Base-by-base conservation (phyloP, 495 filamentous ascomycete genomes). In the Penicillium taxi region DNA sequence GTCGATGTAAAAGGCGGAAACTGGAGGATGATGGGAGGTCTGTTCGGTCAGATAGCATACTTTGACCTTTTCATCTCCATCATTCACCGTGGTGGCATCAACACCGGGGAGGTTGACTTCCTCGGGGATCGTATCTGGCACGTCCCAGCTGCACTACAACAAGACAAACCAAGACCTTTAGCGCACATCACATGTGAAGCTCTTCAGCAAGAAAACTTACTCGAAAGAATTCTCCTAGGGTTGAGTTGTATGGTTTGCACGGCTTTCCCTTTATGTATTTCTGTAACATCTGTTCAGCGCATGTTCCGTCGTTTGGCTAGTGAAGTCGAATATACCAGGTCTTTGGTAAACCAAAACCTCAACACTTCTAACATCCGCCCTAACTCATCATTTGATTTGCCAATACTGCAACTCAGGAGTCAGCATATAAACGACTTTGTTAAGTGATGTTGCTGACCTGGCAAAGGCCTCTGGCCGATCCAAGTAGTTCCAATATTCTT, bases 181-280 rank as follows among this genome's bases (percentile, higher is more conserved):
- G n/a, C n/a, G n/a, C n/a, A n/a, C n/a, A n/a, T n/a, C n/a, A n/a
- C n/a, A n/a, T n/a, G n/a, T n/a, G n/a, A n/a, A n/a, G n/a, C n/a
- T n/a, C n/a, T n/a, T n/a, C n/a, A n/a, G n/a, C n/a, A n/a, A n/a
- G n/a, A n/a, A n/a, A 4, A 68, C 75, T 53, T 69, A 87, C 84
- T 63, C 91, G 73, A 64, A 98, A 98, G 64, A 96, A 96, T 63
- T 98, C 91, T n/a, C 91, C 91, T 26, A 98, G 61, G 6, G 86
- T 85, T 24, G 89, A 95, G 59, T 98, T 98, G 63, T 98, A 98
- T 5, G 91, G 91, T 59, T 98, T 98, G 75, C 87, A 95, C 7
- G 91, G 91, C 66, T 89, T 94, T 29, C 91, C 90, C 59, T 96
- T 96, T 47, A 94, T 86, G 51, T 95, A 98, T 77, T 96, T 98